Conservation (phyloP, 805 yeast genomes). For the baker's yeast (Saccharomyces cerevisiae) region DNA sequence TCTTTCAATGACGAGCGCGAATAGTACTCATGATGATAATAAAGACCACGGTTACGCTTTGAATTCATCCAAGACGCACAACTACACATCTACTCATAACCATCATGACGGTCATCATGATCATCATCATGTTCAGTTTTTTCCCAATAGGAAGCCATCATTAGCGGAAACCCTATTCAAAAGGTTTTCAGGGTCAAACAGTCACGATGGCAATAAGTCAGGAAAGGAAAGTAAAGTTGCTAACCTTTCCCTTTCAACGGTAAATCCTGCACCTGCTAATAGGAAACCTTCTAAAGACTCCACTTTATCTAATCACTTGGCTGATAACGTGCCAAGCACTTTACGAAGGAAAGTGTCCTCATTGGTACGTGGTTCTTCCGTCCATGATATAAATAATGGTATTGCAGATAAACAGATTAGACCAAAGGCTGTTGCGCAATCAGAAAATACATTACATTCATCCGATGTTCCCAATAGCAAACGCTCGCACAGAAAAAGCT, state of each 20-base stretch:
- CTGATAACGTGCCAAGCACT: constrained; percentile 8
- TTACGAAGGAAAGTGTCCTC: constrained; percentile 18
- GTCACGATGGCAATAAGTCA: not conserved
- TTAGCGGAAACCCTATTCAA: constrained; percentile 22
- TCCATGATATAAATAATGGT: not conserved
- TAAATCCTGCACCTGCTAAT: not conserved
- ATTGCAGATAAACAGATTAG: not conserved
- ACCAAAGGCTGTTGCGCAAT: not conserved
- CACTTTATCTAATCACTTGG: constrained; percentile 1
- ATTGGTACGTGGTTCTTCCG: constrained; percentile 15
- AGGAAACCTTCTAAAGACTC: constrained; percentile 8
- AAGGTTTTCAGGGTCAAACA: constrained; percentile 14
- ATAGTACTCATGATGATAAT: not conserved
- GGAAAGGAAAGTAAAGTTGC: not conserved
- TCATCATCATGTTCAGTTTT: constrained; percentile 1
- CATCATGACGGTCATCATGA: constrained; percentile 1
- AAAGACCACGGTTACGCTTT: not conserved
- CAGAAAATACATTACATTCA: not conserved
- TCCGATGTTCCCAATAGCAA: not conserved
- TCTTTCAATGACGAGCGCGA: constrained; percentile 13
- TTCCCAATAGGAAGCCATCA: constrained; percentile 19
- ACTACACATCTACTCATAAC: not conserved
- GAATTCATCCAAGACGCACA: not conserved
- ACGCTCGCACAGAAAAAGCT: not conserved
- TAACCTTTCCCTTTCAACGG: not conserved